phyloP scores from a whole-genome alignment of 495 filamentous ascomycete species.

The Extremus antarcticus region DNA sequence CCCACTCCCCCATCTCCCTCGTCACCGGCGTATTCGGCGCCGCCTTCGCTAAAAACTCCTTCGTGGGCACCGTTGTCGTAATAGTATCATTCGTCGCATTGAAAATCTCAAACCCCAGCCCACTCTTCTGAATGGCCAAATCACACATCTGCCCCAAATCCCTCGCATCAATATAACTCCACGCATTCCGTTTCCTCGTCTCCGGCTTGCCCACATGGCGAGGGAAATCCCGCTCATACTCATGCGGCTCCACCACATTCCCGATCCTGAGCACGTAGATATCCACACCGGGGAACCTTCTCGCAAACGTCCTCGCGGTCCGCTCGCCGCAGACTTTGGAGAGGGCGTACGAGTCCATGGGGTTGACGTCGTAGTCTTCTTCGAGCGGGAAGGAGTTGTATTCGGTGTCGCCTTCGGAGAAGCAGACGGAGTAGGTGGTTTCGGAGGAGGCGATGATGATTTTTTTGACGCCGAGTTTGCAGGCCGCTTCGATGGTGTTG shows the following conservation, averaged over 20 bases:
- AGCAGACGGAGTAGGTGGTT: conserved; percentile 50
- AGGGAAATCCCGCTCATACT: conserved; percentile 43
- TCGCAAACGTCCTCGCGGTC: conserved; percentile 43
- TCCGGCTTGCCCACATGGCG: conserved; percentile 39
- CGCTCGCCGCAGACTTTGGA: conserved; percentile 49
- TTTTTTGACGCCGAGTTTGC: conserved; percentile 48
- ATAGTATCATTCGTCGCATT: conserved; percentile 52
- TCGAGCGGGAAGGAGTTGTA: conserved; percentile 47
- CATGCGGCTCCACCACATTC: conserved; percentile 47
- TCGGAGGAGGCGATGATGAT: conserved; percentile 48
- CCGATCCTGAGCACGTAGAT: conserved; percentile 52
- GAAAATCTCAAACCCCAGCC: conserved; percentile 49
- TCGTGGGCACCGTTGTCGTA: conserved; percentile 37
- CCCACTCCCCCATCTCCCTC: conserved; percentile 42
- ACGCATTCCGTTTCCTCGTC: conserved; percentile 44
- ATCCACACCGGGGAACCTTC: conserved; percentile 41
- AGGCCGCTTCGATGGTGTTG: conserved; percentile 53
- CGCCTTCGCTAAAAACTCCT: conserved; percentile 38
- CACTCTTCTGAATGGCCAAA: conserved; percentile 37
- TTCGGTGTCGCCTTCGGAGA: conserved; percentile 44
- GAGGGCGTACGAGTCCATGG: conserved; percentile 49
- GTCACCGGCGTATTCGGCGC: conserved; percentile 39
- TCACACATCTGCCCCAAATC: conserved; percentile 51
- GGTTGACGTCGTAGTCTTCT: conserved; percentile 43
- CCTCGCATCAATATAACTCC: conserved; percentile 50